Percentiles rank a stretch among this genome's conserved stretches.
Conservation (phyloP, 805 yeast genomes). For the Schwanniomyces yamadae region DNA sequence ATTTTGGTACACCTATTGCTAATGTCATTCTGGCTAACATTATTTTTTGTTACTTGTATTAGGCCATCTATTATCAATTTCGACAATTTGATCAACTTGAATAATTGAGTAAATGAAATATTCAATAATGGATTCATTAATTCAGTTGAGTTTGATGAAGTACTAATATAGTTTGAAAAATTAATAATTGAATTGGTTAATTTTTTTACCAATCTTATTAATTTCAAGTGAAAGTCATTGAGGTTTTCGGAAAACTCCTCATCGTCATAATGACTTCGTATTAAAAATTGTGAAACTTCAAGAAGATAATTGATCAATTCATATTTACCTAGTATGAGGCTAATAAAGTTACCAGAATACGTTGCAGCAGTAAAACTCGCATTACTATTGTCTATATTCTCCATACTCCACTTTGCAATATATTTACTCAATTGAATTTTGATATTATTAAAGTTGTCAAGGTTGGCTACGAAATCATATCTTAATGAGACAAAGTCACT, state of each 20-base stretch:
- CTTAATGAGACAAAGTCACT: slow-evolving; percentile 14
- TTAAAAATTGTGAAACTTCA: slow-evolving; percentile 24
- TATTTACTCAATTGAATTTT: slow-evolving; percentile 6
- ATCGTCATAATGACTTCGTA: slow-evolving; percentile 13
- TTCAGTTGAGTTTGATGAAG: slow-evolving; percentile 12
- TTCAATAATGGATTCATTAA: slow-evolving; percentile 32
- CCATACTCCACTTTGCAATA: slow-evolving; percentile 3
- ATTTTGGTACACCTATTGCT: slow-evolving; percentile 31
- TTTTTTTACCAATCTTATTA: slow-evolving; percentile 38
- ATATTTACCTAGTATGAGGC: slow-evolving; percentile 32
- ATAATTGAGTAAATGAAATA: slow-evolving; percentile 31
- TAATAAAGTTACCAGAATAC: slow-evolving; percentile 17
- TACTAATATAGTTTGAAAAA: slow-evolving; percentile 30
- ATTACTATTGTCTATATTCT: not conserved
- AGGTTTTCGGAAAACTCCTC: slow-evolving; percentile 21
- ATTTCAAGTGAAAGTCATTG: slow-evolving; percentile 39
- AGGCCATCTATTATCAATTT: slow-evolving; percentile 36
- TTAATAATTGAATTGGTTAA: slow-evolving; percentile 26
- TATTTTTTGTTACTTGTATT: slow-evolving; percentile 13
- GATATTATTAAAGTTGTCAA: slow-evolving; percentile 14
- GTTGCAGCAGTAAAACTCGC: not conserved
- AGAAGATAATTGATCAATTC: slow-evolving; percentile 35
- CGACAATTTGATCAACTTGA: slow-evolving; percentile 33
- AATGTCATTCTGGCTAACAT: slow-evolving; percentile 25
- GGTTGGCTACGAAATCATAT: not conserved